Evolutionary conservation across 2,329 filamentous ascomycete species (phyloP).

Genomic region (Cyphellophora europaea): DNA sequence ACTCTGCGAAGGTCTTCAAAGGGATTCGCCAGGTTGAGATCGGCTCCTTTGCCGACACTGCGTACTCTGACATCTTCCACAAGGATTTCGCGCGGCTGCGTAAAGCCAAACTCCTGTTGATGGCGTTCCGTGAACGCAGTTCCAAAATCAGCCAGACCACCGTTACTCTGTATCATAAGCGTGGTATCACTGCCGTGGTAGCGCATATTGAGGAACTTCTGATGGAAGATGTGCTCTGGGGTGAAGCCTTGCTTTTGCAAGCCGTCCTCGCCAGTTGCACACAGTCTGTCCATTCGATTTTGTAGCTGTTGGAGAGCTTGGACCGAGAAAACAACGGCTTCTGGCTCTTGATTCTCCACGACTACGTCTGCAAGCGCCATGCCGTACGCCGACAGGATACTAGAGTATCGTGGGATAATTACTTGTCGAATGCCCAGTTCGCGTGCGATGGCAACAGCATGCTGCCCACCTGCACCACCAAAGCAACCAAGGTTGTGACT

Average conservation of each 20-base stretch:
- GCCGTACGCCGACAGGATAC: slow-evolving; percentile 35
- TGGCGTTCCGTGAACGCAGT: slow-evolving; percentile 78
- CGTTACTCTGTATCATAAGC: slow-evolving; percentile 47
- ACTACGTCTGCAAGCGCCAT: slow-evolving; percentile 34
- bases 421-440: slow-evolving; percentile 32
- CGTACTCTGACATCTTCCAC: slow-evolving; percentile 83
- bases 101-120: slow-evolving; percentile 87
- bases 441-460: slow-evolving; percentile 33
- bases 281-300: slow-evolving; percentile 59
- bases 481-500: slow-evolving; percentile 23
- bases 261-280: slow-evolving; percentile 44
- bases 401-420: slow-evolving; percentile 34
- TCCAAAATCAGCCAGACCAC: slow-evolving; percentile 67
- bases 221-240: slow-evolving; percentile 29
- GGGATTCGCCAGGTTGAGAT: no score
- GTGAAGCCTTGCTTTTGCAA: slow-evolving; percentile 36
- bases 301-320: slow-evolving; percentile 50
- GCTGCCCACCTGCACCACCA: slow-evolving; percentile 27
- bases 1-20: no score
- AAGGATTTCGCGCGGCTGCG: slow-evolving; percentile 73
- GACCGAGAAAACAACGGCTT: slow-evolving; percentile 18
- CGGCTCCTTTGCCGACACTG: no score
- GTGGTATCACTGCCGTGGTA: slow-evolving; percentile 43
- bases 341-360: slow-evolving; percentile 27
- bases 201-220: slow-evolving; percentile 38